Evolutionary conservation across 1,284 basidiomycete species (phyloP).

Genomic region (Ceratorhiza oryzae-sativae): DNA sequence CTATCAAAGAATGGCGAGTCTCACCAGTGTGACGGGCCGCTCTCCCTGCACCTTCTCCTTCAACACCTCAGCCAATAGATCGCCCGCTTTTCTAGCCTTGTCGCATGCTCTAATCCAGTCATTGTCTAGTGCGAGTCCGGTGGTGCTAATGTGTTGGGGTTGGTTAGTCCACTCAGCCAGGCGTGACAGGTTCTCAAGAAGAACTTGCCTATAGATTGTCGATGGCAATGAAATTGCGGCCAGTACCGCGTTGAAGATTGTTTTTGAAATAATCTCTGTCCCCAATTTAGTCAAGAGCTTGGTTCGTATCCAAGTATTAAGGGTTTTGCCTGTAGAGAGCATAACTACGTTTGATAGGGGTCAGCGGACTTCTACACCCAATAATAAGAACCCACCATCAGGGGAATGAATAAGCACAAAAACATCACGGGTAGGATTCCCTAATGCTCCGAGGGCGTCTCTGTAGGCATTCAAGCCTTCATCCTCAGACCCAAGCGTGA

Average conservation of each 20-base stretch:
- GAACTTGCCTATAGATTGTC: slow-evolving; percentile 48
- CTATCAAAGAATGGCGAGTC: slow-evolving; percentile 32
- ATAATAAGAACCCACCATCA: slow-evolving; percentile 53
- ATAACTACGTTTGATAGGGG: slow-evolving; percentile 47
- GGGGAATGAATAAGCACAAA: slow-evolving; percentile 42
- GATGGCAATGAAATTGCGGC: slow-evolving; percentile 59
- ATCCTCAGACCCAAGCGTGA: slow-evolving; percentile 52
- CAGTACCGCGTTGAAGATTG: slow-evolving; percentile 58
- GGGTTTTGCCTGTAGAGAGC: slow-evolving; percentile 54
- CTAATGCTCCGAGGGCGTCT: slow-evolving; percentile 45
- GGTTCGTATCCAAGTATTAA: slow-evolving; percentile 52
- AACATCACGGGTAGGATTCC: slow-evolving; percentile 41
- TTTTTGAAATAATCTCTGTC: slow-evolving; percentile 60
- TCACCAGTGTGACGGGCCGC: slow-evolving; percentile 57
- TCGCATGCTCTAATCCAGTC: slow-evolving; percentile 56
- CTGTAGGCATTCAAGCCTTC: slow-evolving; percentile 52
- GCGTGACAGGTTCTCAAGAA: not conserved
- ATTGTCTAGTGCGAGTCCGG: slow-evolving; percentile 47
- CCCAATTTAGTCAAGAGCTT: slow-evolving; percentile 54
- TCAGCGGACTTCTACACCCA: slow-evolving; percentile 51
- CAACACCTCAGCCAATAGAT: slow-evolving; percentile 60
- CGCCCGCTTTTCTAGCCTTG: slow-evolving; percentile 58
- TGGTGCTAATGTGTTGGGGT: not conserved
- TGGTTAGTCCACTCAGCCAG: not conserved
- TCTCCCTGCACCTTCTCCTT: slow-evolving; percentile 61